Evolutionary conservation across 2,329 filamentous ascomycete species (phyloP), one percentile per base, ranked within the genome.

Genomic region (Zasmidium cellare): DNA sequence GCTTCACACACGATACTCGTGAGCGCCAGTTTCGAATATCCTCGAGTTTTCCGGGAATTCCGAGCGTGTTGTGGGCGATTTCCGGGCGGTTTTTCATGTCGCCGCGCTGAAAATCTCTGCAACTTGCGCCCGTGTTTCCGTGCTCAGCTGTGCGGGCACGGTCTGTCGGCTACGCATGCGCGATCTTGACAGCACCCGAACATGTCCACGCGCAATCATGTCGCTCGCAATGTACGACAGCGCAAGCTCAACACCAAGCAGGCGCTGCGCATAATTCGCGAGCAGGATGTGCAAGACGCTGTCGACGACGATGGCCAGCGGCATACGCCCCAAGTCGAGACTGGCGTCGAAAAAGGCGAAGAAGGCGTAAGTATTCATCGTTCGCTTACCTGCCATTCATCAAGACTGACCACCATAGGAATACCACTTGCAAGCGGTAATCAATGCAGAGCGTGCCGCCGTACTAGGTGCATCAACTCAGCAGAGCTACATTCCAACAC

Each of bases 271-370:
- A 88, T 99, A 69, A 84, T 97, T 72, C 86, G 89, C 75, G 93
- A 97, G 79, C 84, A 91, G 76, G 90, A 97, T 74, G 89, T 97
- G 77, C 92, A 97, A 73, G 83, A 88, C 72, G 65, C 63, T 28
- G 86, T 92, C 77, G 96, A 97, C 76, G 91, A 96, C 78, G 85
- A 87, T 66, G 85, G 90, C 70, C 87, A 93, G 74, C 89, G 89
- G 68, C 88, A 89, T 74, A 90, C 85, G 80, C 86, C 82, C 79
- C 91, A 88, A 71, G 91, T 97, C 74, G 92, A 94, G 74, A 97
- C 92, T 66, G 94, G 94, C 77, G 94, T 99, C 69, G 94, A 99
- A 78, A 92, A 96, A 75, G 90, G 87, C 65, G 94, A 99, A 79
- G 92, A 97, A 85, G 93, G 93, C 80, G 94, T 97, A 78, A 86